These are phyloP conservation scores for Cordyceps cicadae DNA, from an alignment of 2,329 filamentous ascomycete genomes.

Conservation along the genomic window DNA sequence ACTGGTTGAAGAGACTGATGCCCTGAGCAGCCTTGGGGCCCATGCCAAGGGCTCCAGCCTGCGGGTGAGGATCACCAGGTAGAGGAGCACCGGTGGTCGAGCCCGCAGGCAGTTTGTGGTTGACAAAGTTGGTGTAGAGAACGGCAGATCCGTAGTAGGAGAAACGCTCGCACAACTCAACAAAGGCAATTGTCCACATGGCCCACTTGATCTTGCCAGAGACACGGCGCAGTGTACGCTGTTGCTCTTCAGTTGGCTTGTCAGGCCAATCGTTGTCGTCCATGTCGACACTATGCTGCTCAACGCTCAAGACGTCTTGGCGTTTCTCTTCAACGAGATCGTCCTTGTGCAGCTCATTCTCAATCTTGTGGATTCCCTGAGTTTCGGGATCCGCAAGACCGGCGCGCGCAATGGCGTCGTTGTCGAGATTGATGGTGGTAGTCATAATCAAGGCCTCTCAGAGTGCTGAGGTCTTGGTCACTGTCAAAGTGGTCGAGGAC, in stretches of 20 bases:
- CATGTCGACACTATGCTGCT: conserved; percentile 18
- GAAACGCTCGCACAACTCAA: conserved; percentile 69
- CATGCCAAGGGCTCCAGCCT: conserved; percentile 48
- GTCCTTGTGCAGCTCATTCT: conserved; percentile 18
- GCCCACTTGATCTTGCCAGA: conserved; percentile 56
- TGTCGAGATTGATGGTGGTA: conserved; percentile 27
- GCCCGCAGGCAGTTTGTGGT: conserved; percentile 42
- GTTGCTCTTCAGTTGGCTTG: conserved; percentile 53
- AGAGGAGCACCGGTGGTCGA: conserved; percentile 45
- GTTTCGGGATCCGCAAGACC: conserved; percentile 30
- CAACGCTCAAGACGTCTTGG: conserved; percentile 12
- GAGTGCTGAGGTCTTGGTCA: not conserved
- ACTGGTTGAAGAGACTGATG: conserved; percentile 46
- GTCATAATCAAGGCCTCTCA: conserved; percentile 22
- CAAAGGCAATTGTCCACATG: conserved; percentile 62
- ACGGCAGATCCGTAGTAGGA: conserved; percentile 67
- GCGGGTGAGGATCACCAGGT: conserved; percentile 15
- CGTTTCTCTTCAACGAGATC: conserved; percentile 21
- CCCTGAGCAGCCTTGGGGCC: conserved; percentile 47
- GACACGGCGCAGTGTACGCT: conserved; percentile 52
- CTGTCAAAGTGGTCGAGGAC: no score
- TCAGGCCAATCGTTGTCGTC: conserved; percentile 26
- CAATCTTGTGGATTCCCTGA: conserved; percentile 19
- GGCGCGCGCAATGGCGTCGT: conserved; percentile 27
- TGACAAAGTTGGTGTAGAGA: conserved; percentile 61